phyloP scores from a whole-genome alignment of 345 rosid genomes.

The Citrus maxima region DNA sequence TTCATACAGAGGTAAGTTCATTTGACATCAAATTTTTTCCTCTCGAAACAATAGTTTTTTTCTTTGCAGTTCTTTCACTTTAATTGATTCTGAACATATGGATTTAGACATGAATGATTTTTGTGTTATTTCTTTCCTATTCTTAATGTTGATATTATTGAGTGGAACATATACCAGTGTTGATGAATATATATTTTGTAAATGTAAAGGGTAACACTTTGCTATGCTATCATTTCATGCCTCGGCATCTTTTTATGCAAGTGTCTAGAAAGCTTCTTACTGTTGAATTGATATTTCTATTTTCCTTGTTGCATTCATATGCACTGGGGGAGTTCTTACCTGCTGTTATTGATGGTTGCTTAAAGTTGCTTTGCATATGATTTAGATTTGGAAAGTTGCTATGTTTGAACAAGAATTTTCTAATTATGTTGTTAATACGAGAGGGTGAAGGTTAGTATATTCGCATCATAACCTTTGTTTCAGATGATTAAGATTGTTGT shows the following conservation, averaged over 20 bases:
- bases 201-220: not conserved
- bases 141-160: not conserved
- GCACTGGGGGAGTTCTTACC: not conserved
- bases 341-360: not conserved
- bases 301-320: not conserved
- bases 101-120: not conserved
- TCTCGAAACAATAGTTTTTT: not conserved
- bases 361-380: not conserved
- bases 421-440: not conserved
- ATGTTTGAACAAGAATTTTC: not conserved
- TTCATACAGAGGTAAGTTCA: constrained; percentile 70
- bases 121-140: not conserved
- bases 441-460: not conserved
- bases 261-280: not conserved
- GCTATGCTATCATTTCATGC: not conserved
- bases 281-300: not conserved
- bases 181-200: not conserved
- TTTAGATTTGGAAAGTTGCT: not conserved
- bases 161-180: not conserved
- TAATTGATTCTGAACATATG: not conserved
- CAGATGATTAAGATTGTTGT: too few species aligned
- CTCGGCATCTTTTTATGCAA: not conserved
- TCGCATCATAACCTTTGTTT: too few species aligned
- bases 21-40: not conserved
- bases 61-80: not conserved